Conservation (phyloP, 768 basidiomycete genomes). For the Hortiboletus flavorubellus region DNA sequence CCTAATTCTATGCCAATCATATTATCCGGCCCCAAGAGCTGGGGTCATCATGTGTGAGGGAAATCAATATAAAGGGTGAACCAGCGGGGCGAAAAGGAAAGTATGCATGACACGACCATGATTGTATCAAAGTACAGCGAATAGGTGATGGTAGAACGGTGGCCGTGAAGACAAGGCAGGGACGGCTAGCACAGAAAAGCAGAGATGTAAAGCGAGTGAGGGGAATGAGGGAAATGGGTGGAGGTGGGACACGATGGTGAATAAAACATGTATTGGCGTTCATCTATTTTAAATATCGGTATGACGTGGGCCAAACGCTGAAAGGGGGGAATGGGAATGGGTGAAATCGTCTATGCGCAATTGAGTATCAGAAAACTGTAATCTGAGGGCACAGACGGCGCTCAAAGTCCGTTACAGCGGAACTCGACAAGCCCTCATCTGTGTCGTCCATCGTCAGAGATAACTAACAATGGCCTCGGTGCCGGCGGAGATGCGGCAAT, state of each 20-base stretch:
- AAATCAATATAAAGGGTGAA: slow-evolving; percentile 1
- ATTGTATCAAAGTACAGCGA: slow-evolving; percentile 22
- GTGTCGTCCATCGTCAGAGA: slow-evolving; percentile 12
- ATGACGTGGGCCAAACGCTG: slow-evolving; percentile 16
- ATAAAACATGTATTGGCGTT: slow-evolving; percentile 8
- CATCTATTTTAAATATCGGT: slow-evolving; percentile 19
- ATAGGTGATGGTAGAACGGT: slow-evolving; percentile 1
- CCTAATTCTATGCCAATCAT: slow-evolving; percentile 19
- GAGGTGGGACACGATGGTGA: not conserved
- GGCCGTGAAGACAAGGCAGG: not conserved
- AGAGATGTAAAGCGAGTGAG: slow-evolving; percentile 1
- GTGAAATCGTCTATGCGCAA: slow-evolving; percentile 4
- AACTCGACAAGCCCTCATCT: slow-evolving; percentile 7
- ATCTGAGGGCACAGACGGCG: slow-evolving; percentile 12
- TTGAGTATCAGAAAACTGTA: slow-evolving; percentile 19
- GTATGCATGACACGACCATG: not conserved
- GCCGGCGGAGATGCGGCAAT: slow-evolving; percentile 26
- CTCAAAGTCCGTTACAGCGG: slow-evolving; percentile 10
- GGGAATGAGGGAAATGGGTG: not conserved
- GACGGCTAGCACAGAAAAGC: not conserved
- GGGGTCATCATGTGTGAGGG: slow-evolving; percentile 1
- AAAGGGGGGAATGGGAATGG: slow-evolving; percentile 6
- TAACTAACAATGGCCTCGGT: slow-evolving; percentile 16
- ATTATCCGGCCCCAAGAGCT: slow-evolving; percentile 13
- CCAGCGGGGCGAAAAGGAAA: not conserved